These are phyloP conservation scores for Stentor coeruleus DNA, from an alignment of 73 alveolate genomes.

Conservation along the genomic window DNA sequence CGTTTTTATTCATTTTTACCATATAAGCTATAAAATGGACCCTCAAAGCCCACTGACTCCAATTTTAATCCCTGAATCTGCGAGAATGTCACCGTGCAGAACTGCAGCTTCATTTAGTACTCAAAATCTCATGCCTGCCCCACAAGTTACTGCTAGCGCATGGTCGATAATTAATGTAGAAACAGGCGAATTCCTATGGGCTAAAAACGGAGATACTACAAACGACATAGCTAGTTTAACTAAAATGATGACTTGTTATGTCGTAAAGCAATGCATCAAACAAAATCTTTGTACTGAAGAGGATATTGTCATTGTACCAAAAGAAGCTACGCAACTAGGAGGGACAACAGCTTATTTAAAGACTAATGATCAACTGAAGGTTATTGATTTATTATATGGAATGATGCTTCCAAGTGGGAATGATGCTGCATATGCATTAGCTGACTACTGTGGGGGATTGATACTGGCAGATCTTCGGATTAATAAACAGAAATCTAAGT, in stretches of 20 bases:
- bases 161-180: constrained; percentile 27
- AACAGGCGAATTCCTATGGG: constrained; percentile 32
- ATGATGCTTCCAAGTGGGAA: constrained; percentile 66
- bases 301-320: constrained; percentile 34
- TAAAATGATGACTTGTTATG: constrained; percentile 58
- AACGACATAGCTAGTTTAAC: constrained; percentile 58
- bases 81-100: too few species aligned
- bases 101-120: too few species aligned
- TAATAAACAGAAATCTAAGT: too few species aligned
- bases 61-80: too few species aligned
- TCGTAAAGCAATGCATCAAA: constrained; percentile 23
- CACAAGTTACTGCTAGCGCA: constrained; percentile 17
- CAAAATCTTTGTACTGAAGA: constrained; percentile 29
- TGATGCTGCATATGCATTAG: constrained; percentile 51
- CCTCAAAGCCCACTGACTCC: too few species aligned
- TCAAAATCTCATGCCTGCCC: too few species aligned
- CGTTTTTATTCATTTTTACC: too few species aligned
- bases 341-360: constrained; percentile 57
- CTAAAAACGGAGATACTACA: constrained; percentile 24
- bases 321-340: constrained; percentile 34
- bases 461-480: too few species aligned
- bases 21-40: too few species aligned
- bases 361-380: constrained; percentile 36
- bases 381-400: constrained; percentile 46
- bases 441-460: constrained; percentile 21